These are phyloP conservation scores for Paramarasmius palmivorus DNA, from an alignment of 1,284 basidiomycete genomes.

Conservation along the genomic window DNA sequence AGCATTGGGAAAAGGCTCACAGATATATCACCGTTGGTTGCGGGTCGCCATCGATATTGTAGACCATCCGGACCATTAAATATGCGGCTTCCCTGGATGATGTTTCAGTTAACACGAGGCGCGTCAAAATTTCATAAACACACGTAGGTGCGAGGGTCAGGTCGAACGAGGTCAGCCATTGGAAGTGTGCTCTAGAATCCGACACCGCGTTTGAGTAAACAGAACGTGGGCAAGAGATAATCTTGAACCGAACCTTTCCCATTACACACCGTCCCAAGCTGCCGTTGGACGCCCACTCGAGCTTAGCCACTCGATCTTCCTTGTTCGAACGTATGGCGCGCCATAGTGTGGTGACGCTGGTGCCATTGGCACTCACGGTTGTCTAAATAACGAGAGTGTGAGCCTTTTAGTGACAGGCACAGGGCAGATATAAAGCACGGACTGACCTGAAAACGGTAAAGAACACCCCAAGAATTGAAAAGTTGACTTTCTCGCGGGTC, in stretches of 20 bases:
- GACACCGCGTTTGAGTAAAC: slow-evolving; percentile 19
- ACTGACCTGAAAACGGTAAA: slow-evolving; percentile 78
- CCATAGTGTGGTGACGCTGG: slow-evolving; percentile 74
- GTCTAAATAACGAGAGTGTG: slow-evolving; percentile 46
- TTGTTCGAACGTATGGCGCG: slow-evolving; percentile 75
- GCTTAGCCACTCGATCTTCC: slow-evolving; percentile 80
- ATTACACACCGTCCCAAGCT: slow-evolving; percentile 80
- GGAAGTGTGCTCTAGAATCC: slow-evolving; percentile 62
- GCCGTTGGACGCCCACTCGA: slow-evolving; percentile 80
- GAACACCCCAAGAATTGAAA: slow-evolving; percentile 76
- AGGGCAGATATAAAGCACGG: slow-evolving; percentile 15
- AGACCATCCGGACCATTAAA: slow-evolving; percentile 82
- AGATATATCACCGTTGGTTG: slow-evolving; percentile 57
- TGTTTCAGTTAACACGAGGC: slow-evolving; percentile 15
- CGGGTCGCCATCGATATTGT: slow-evolving; percentile 75
- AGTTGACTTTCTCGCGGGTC: slow-evolving; percentile 80
- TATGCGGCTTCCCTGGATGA: slow-evolving; percentile 54
- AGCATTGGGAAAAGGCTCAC: slow-evolving; percentile 42
- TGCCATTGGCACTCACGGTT: slow-evolving; percentile 57
- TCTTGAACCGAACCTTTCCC: slow-evolving; percentile 59
- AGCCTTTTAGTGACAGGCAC: slow-evolving; percentile 20
- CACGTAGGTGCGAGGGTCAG: slow-evolving; percentile 60
- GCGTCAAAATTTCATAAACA: slow-evolving; percentile 27
- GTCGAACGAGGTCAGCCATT: slow-evolving; percentile 77
- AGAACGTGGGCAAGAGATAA: slow-evolving; percentile 7